Evolutionary conservation across 116 monocot genomes (phyloP), one percentile per base, ranked within the genome.

Genomic region (Papilionanthe hybrid): DNA sequence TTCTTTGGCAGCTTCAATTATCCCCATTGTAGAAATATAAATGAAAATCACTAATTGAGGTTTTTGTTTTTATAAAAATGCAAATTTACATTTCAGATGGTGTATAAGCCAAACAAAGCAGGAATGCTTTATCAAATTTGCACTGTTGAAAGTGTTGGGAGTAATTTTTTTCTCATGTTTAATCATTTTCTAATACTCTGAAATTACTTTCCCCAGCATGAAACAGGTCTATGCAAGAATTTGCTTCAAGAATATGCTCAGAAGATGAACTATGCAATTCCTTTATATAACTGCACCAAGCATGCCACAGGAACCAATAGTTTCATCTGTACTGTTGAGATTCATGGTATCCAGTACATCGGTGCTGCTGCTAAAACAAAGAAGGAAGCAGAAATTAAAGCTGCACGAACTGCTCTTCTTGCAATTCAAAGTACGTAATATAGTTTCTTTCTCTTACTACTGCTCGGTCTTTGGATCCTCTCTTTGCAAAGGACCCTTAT

Each of bases 211-310:
- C 37, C 83, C 37, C 88, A 96, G 97, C 98, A 98, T 77, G 93
- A 92, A 84, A 91, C 93, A 44, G 98, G 98, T 60, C 82, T 98
- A 63, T 98, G 98, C 88, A 98, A 98, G 84, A 98, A 98, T 78
- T 55, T 98, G 44, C 92, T 98, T 32, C 98, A 98, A 74, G 98
- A 98, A 82, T 98, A 94, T 86, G 91, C 94, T 56, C 98, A 98
- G 76, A 98, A 98, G 79, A 98, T 98, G 98, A 98, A 98, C 72
- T 94, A 92, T 82, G 98, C 98, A 23, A 93, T 98, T 53, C 98
- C 98, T 57, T 86, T 87, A 29, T 98, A 98, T 79, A 58, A 56
- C 22, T 94, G 90, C 87, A 91, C 47, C 28, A 92, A 78, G 75
- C 76, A 79, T 32, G 19, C 81, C 20, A 82, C 83, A 11, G 86